Evolutionary conservation across 2,329 filamentous ascomycete genomes (phyloP), one percentile per base, ranked within the genome.

Genomic region (Ceratocystis huliohia): DNA sequence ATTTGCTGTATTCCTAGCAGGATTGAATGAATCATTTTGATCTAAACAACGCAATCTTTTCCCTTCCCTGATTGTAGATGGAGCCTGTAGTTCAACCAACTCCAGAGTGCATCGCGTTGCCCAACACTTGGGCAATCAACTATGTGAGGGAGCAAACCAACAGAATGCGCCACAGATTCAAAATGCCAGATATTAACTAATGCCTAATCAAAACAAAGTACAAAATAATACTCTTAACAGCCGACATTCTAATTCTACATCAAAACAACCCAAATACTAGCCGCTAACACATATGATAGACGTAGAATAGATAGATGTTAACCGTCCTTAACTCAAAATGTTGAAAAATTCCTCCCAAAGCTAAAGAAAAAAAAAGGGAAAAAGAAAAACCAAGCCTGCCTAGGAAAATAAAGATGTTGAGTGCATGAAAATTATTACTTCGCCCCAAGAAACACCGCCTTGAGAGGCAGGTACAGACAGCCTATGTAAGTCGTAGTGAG

Each of bases 261-360:
- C 15, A 53, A 53, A 25, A 28, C 48, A 28, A 1, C 10, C 37
- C 3, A 53, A 53, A 53, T n/a, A 53, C 20, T 6, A 53, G 22
- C 8, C 10, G 28, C 48, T 28, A 25, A 53, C 22, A 53, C 17
- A 53, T 25, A 22, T 53, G n/a, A 53, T 10, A 2, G 48, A 53
- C n/a, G 48, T 25, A 20, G n/a, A 53, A 53, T n/a, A 22, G n/a
- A 20, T 20, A 25, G n/a, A 20, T 20, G n/a, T 25, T n/a, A 22
- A 13, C 4, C n/a, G 20, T 28, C 15, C 33, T 37, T n/a, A 33
- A n/a, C 56, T 30, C 30, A 59, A 63, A 45, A 68, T 69, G 64
- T 67, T n/a, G 30, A 46, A 59, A 62, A 53, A 65, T 30, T 46
- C 65, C 48, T 53, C 61, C 61, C 61, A 48, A n/a, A 33, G 10